Conservation (phyloP, 345 rosid species). For the Euclidium syriacum region DNA sequence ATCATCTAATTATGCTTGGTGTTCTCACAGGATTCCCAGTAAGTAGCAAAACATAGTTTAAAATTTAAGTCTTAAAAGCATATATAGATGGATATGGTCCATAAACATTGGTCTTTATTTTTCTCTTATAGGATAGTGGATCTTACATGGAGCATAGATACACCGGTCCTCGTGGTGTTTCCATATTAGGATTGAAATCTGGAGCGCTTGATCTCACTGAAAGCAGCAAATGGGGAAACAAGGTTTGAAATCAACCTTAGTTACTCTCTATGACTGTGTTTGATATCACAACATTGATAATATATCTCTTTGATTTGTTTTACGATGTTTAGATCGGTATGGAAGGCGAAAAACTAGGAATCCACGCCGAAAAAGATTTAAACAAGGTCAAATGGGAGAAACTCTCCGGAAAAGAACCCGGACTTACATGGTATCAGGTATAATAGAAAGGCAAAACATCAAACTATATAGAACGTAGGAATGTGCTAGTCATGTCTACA, state of each 20-base stretch:
- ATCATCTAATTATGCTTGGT: conserved; percentile 49
- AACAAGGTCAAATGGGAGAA: conserved; percentile 44
- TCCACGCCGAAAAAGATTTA: conserved; percentile 43
- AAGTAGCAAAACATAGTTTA: conserved; percentile 11
- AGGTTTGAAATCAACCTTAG: conserved; percentile 31
- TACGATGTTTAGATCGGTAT: conserved; percentile 44
- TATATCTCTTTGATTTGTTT: background rate
- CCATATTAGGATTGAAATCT: conserved; percentile 60
- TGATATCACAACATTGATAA: background rate
- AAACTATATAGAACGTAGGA: background rate
- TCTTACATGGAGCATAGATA: conserved; percentile 65
- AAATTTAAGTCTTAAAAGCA: background rate
- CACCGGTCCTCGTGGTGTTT: conserved; percentile 58
- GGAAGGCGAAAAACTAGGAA: conserved; percentile 43
- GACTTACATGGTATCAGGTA: conserved; percentile 86
- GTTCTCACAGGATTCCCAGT: conserved; percentile 67
- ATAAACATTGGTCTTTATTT: no score
- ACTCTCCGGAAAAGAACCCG: conserved; percentile 23
- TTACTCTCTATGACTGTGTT: background rate
- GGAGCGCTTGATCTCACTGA: conserved; percentile 58
- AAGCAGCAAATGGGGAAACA: conserved; percentile 53
- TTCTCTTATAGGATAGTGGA: conserved; percentile 54
- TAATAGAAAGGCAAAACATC: background rate
- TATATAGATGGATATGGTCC: background rate
- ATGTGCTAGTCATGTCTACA: background rate